Evolutionary conservation across 78 protist species (phyloP).

Genomic region (Dictyostelium capitatum): DNA sequence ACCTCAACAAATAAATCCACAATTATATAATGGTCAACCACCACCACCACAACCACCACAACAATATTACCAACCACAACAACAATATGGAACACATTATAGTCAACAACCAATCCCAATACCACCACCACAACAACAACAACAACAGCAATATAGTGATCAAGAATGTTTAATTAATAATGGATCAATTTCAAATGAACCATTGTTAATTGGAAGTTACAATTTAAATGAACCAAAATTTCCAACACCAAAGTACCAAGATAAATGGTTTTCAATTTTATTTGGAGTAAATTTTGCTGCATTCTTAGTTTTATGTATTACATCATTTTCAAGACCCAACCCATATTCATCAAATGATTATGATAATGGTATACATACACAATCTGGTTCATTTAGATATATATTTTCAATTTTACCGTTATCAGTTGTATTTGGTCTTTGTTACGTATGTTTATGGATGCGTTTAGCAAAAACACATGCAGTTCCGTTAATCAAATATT

Average conservation of each 20-base stretch:
- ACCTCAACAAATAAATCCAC: background rate
- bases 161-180: background rate
- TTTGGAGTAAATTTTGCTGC: conserved; percentile 20
- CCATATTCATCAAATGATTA: background rate
- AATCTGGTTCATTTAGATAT: background rate
- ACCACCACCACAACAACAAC: conserved; percentile 20
- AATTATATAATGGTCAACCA: background rate
- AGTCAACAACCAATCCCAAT: background rate
- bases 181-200: background rate
- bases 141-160: background rate
- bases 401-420: background rate
- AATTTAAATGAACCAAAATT: background rate
- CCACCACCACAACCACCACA: background rate
- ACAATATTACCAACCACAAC: conserved; percentile 20
- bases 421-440: background rate
- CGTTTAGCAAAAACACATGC: conserved; percentile 25
- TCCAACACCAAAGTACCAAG: conserved; percentile 24
- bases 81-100: conserved; percentile 16
- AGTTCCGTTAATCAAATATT: conserved; percentile 2
- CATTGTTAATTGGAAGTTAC: background rate
- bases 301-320: background rate
- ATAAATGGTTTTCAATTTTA: conserved; percentile 9
- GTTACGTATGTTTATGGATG: conserved; percentile 12
- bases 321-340: background rate
- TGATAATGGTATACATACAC: background rate